Evolutionary conservation across 768 basidiomycete genomes (phyloP).

Genomic region (Agrocybe praecox): DNA sequence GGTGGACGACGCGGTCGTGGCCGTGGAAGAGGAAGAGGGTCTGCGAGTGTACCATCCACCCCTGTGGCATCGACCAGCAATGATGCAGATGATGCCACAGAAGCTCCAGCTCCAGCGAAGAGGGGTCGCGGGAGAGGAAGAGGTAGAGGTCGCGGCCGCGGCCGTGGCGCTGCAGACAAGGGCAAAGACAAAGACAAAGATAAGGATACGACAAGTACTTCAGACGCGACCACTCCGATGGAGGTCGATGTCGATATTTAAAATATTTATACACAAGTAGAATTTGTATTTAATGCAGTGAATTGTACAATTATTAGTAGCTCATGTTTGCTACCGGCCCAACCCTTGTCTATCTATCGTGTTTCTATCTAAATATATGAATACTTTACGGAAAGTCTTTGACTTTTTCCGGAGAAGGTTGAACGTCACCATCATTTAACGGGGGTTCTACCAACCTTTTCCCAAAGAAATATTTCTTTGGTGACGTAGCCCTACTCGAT

Average conservation of each 20-base stretch:
- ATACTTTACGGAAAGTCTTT: too few relatives aligned
- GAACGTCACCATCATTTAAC: background rate
- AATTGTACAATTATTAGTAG: constrained; percentile 1
- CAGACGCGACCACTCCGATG: constrained; percentile 34
- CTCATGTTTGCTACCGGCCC: too few relatives aligned
- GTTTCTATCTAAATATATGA: too few relatives aligned
- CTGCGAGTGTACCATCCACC: constrained; percentile 10
- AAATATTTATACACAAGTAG: background rate
- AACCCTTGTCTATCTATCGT: too few relatives aligned
- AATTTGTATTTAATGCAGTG: too few relatives aligned
- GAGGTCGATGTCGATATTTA: constrained; percentile 26
- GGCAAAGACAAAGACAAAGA: constrained; percentile 18
- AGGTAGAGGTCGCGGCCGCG: constrained; percentile 37
- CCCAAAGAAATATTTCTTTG: background rate
- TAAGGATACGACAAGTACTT: constrained; percentile 23
- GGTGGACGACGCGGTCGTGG: constrained; percentile 28
- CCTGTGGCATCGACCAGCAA: constrained; percentile 20
- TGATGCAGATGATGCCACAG: constrained; percentile 16
- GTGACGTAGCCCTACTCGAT: background rate
- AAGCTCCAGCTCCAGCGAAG: constrained; percentile 19
- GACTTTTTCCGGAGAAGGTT: background rate
- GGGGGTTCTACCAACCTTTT: background rate
- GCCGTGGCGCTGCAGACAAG: constrained; percentile 32
- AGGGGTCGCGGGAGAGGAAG: constrained; percentile 35
- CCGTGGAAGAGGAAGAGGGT: constrained; percentile 18